Evolutionary conservation across 352 stramenopile genomes (phyloP).

Genomic region (Phytophthora hybrid): DNA sequence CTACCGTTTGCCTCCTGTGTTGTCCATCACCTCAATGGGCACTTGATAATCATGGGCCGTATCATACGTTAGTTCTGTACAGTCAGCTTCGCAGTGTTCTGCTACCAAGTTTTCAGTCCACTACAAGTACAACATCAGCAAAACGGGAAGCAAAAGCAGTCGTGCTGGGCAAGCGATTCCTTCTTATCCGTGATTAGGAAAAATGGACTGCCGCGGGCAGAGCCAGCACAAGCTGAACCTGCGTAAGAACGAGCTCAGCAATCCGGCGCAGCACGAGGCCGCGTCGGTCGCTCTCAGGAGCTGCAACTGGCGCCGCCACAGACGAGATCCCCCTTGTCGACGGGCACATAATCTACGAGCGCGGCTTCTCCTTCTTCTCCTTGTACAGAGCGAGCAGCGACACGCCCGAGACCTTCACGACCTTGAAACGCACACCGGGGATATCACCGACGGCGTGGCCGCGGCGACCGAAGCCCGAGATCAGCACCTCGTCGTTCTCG

Average conservation of each 20-base stretch:
- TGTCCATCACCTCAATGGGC: no score
- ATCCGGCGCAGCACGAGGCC: not conserved
- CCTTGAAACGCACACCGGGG: conserved; percentile 99
- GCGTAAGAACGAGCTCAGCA: not conserved
- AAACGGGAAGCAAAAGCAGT: conserved; percentile 12
- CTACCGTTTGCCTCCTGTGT: no score
- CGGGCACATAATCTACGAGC: conserved; percentile 90
- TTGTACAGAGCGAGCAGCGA: conserved; percentile 99
- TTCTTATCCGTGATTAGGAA: conserved; percentile 49
- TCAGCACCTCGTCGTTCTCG: conserved; percentile 99
- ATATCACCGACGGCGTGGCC: conserved; percentile 99
- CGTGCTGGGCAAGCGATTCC: conserved; percentile 49
- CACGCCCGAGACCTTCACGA: conserved; percentile 99
- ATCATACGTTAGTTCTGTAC: no score
- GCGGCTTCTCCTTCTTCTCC: conserved; percentile 99
- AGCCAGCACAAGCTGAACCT: conserved; percentile 13
- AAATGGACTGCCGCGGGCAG: conserved; percentile 28
- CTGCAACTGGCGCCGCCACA: conserved; percentile 15
- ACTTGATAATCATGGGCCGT: no score
- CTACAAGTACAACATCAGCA: no score
- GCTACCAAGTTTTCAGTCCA: no score
- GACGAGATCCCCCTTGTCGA: conserved; percentile 23
- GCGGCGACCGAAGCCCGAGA: conserved; percentile 99
- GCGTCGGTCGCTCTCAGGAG: not conserved
- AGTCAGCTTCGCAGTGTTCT: no score